Evolutionary conservation across 441 rosid species (phyloP).

Genomic region (Croton laevigatus): DNA sequence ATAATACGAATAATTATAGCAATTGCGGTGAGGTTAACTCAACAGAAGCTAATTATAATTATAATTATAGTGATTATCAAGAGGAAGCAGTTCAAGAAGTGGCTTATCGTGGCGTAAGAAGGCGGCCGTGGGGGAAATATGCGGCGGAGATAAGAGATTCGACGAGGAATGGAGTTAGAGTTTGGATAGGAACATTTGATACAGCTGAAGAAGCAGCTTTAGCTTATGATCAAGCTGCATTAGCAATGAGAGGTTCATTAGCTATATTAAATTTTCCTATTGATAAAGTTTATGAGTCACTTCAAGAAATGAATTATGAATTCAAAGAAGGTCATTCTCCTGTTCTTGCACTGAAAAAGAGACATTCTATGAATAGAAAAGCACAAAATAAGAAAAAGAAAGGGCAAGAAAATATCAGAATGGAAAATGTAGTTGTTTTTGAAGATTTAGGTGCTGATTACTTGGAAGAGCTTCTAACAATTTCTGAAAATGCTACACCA

Average conservation of each 20-base stretch:
- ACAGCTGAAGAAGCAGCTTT: constrained; percentile 88
- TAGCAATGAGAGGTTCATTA: constrained; percentile 65
- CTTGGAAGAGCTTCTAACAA: constrained; percentile 62
- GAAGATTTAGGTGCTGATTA: constrained; percentile 89
- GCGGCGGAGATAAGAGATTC: constrained; percentile 96
- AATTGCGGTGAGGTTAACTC: constrained; percentile 23
- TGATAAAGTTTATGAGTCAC: constrained; percentile 63
- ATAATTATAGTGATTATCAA: constrained; percentile 5
- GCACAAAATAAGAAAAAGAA: constrained; percentile 40
- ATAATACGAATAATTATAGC: constrained; percentile 5
- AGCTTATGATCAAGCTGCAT: constrained; percentile 94
- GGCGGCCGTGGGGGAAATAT: constrained; percentile 89
- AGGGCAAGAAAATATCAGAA: constrained; percentile 33
- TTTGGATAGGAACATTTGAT: constrained; percentile 92
- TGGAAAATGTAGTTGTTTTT: constrained; percentile 47
- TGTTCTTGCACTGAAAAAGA: constrained; percentile 71
- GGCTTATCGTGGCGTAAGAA: constrained; percentile 72
- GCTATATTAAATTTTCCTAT: constrained; percentile 78
- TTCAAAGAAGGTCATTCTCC: constrained; percentile 60
- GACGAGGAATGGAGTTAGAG: constrained; percentile 68
- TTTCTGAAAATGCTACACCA: constrained; percentile 12
- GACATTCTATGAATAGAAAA: constrained; percentile 65
- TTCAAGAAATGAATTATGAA: constrained; percentile 38
- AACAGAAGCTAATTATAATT: constrained; percentile 33
- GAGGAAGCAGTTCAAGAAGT: constrained; percentile 34